Base-by-base conservation (phyloP, 805 yeast genomes). In the Candida dendrica region DNA sequence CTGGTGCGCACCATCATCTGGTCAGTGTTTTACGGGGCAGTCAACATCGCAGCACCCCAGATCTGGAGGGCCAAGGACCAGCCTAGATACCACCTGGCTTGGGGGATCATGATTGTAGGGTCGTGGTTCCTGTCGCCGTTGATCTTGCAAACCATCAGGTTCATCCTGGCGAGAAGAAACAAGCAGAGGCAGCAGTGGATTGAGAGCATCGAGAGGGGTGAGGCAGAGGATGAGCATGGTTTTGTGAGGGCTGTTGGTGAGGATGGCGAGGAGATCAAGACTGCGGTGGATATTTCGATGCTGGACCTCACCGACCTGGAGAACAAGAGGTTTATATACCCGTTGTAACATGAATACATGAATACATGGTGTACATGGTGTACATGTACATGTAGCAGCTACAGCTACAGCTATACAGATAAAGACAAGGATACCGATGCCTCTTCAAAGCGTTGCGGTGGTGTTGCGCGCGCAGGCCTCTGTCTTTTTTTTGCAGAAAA, bases 261-360 rank as follows among this genome's bases (percentile, higher is more conserved):
- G 3, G 60, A 61, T 15, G 58, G 59, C 17, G 45, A 48, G 7
- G 39, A 52, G 9, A 48, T 46, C 3, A 42, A 50, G 32, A 49
- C 45, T 17, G 48, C 53, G 18, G 74, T 68, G 13, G 62, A 68
- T 41, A 47, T 63, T 30, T 69, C 77, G 1, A 60, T 65, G 47
- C 55, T 75, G 42, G 82, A 76, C 55, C 53, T 75, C 32, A 77
- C 83, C 4, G 81, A 77, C 50, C 52, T 68, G 22, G 77, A 77
- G 46, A 76, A 75, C 50, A 60, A 69, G 48, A 53, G 63, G 16
- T 77, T 75, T 45, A 71, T 76, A 19, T 77, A 77, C 47, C 81
- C 81, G 8, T 50, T 72, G 34, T 66, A 17, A 32, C n/a, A n/a
- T n/a, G n/a, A 30, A n/a, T 14, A 5, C n/a, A 30, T 30, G 6